Evolutionary conservation across 208 protist species (phyloP).

Genomic region (Acanthamoeba triangularis): DNA sequence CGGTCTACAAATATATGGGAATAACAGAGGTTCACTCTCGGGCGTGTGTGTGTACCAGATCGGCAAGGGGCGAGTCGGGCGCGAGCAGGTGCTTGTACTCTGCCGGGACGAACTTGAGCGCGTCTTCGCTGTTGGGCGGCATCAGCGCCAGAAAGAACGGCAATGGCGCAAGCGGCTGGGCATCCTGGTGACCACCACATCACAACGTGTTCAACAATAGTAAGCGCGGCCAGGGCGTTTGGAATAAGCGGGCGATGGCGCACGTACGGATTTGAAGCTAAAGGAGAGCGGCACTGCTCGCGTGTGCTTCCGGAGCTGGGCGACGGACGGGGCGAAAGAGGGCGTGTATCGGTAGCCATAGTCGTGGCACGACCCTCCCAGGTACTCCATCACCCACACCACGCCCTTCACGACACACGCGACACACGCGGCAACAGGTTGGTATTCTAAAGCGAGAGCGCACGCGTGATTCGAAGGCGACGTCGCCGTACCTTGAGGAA

Average conservation of each 20-base stretch:
- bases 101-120: not conserved
- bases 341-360: constrained; percentile 64
- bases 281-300: not conserved
- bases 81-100: not conserved
- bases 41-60: not conserved
- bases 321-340: not conserved
- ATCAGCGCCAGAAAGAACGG: constrained; percentile 44
- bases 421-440: not conserved
- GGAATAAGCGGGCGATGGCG: not conserved
- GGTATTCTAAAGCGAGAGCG: not conserved
- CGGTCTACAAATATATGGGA: no score
- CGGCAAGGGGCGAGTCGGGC: not conserved
- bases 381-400: constrained; percentile 71
- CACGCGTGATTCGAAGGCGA: not conserved
- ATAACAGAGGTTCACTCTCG: no score
- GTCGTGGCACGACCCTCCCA: constrained; percentile 44
- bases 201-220: not conserved
- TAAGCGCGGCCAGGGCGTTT: not conserved
- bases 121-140: constrained; percentile 30
- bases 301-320: not conserved
- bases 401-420: not conserved
- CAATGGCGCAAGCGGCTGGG: not conserved
- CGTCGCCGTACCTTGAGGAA: not conserved
- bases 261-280: not conserved
- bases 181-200: not conserved